Conservation (phyloP, 2,329 filamentous ascomycete genomes). For the Paecilomyces formosus region DNA sequence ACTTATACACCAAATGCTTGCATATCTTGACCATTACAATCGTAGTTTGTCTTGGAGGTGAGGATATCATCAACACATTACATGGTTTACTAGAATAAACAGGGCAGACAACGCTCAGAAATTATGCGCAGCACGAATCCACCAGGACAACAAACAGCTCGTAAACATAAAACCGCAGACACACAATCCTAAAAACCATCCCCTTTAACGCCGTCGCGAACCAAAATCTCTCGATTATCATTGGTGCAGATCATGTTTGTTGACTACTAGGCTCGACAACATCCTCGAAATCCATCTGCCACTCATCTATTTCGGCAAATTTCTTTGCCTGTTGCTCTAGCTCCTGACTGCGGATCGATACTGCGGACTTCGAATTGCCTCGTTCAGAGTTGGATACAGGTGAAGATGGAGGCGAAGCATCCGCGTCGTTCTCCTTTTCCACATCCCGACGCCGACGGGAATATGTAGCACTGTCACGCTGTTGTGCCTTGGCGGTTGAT, state of each 20-base stretch:
- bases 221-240: not conserved
- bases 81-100: not conserved
- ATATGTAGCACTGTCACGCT: constrained; percentile 6
- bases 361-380: constrained; percentile 5
- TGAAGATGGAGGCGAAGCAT: constrained; percentile 15
- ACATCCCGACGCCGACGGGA: constrained; percentile 8
- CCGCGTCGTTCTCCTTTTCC: constrained; percentile 21
- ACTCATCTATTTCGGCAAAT: constrained; percentile 35
- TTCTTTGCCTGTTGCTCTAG: constrained; percentile 27
- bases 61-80: not conserved
- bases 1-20: too few species aligned
- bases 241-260: not conserved
- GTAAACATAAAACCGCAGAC: not conserved
- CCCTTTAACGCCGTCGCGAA: not conserved
- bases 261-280: constrained; percentile 20
- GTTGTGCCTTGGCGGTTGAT: not conserved
- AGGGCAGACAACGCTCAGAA: not conserved
- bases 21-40: not conserved
- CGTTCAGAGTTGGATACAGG: constrained; percentile 15
- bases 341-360: constrained; percentile 26
- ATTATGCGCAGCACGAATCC: not conserved
- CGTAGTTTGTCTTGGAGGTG: not conserved
- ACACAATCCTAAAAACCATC: not conserved
- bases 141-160: not conserved
- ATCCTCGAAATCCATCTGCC: constrained; percentile 39